Percentiles rank a stretch among this genome's conserved stretches.
These are phyloP conservation scores for Flaveria floridana DNA, from an alignment of 140 eudicot species.

Conservation along the genomic window DNA sequence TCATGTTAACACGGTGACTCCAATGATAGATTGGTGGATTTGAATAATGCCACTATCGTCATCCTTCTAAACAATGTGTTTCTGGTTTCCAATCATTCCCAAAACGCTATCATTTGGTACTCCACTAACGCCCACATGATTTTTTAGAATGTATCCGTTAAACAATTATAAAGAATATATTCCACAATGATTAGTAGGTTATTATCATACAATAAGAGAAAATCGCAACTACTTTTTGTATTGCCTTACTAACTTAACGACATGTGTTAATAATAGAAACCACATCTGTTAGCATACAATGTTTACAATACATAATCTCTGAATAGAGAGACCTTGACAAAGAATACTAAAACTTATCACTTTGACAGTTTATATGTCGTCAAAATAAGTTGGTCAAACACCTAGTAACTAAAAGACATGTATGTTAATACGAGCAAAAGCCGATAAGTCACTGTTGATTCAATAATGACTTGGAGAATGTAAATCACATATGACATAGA, in stretches of 20 bases:
- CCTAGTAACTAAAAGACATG: no score
- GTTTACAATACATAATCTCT: not conserved
- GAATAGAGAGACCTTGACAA: not conserved
- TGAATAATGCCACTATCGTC: constrained; percentile 24
- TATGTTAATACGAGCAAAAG: not conserved
- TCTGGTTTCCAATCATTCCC: constrained; percentile 35
- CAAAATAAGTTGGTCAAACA: not conserved
- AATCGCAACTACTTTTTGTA: no score
- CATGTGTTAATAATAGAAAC: not conserved
- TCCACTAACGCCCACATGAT: constrained; percentile 28
- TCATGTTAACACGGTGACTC: constrained; percentile 14
- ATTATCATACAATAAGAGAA: not conserved
- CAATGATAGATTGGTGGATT: constrained; percentile 27
- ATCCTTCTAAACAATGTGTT: constrained; percentile 23
- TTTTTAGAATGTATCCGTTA: constrained; percentile 21
- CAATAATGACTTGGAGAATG: no score
- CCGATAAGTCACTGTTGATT: no score
- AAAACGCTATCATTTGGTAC: constrained; percentile 23
- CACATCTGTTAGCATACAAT: not conserved
- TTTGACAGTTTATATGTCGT: not conserved
- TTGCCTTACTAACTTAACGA: not conserved
- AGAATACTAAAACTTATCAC: not conserved
- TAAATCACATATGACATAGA: no score
- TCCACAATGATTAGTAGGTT: constrained; percentile 23
- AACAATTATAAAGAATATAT: constrained; percentile 29